Evolutionary conservation across 805 yeast genomes (phyloP), one percentile per base, ranked within the genome.

Genomic region (Naumovozyma baii): DNA sequence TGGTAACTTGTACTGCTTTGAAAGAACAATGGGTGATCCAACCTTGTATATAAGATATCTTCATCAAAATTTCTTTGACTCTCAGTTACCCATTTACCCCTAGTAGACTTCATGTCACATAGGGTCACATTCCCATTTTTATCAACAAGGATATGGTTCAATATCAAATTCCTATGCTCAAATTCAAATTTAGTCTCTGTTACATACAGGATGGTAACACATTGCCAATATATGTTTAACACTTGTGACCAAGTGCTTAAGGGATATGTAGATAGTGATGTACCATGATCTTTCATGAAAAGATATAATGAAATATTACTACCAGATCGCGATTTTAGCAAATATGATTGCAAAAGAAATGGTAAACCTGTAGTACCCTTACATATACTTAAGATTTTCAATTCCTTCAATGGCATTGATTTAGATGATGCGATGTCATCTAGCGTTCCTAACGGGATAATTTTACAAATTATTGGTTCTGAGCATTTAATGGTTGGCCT

Each of bases 131-230:
- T 64, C 13, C 58, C 56, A 5, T 50, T 42, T 12, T 49, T 47
- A 37, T 66, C 66, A 14, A 81, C 62, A 13, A 78, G 61, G 39
- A 81, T 63, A 50, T 81, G 81, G 10, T 80, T 79, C 70, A 81
- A 68, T 45, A 78, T 81, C 42, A 82, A 57, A 55, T 81, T 84
- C 35, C 90, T 66, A 50, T 82, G 90, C 57, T 81, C 88, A 57
- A 80, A 80, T 44, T 70, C 65, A 43, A 63, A 62, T 29, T 61
- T 52, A 13, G 62, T 55, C 55, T 82, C 87, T 1, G 76, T 80
- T 8, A 58, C 59, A 18, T 72, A 68, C 18, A 81, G 57, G 3
- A 67, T 57, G n/a, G 62, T 55, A 1, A 67, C 75, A 18, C 76
- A 61, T 44, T 68, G 68, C 74, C 78, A 72, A 48, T 81, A 78